Percentiles rank a stretch among this genome's conserved stretches.
These are phyloP conservation scores for Pseudogymnoascus sp. DNA, from an alignment of 2,329 filamentous ascomycete species.

Conservation along the genomic window DNA sequence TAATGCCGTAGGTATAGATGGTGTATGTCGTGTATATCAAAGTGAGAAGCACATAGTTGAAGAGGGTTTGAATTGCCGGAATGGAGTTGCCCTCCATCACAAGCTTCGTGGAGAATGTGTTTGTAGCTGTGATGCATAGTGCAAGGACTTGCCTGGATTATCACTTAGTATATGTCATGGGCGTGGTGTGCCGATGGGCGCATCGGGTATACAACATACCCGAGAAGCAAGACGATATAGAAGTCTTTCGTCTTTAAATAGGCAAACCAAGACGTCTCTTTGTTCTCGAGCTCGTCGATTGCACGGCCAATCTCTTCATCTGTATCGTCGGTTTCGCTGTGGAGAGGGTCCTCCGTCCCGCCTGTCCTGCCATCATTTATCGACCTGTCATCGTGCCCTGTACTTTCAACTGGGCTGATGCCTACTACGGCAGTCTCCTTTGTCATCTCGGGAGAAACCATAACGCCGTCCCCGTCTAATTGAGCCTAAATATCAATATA, in stretches of 20 bases:
- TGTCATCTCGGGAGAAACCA: slow-evolving; percentile 5
- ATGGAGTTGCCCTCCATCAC: slow-evolving; percentile 63
- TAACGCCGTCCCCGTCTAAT: not conserved
- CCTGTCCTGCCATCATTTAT: slow-evolving; percentile 21
- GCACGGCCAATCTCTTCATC: slow-evolving; percentile 35
- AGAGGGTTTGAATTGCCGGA: slow-evolving; percentile 90
- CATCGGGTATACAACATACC: slow-evolving; percentile 38
- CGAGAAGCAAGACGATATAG: slow-evolving; percentile 72
- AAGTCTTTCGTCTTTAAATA: slow-evolving; percentile 83
- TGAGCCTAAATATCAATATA: slow-evolving; percentile 3
- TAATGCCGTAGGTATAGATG: slow-evolving; percentile 69
- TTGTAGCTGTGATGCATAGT: slow-evolving; percentile 85
- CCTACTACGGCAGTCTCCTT: not conserved
- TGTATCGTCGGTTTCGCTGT: slow-evolving; percentile 12
- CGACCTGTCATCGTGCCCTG: not conserved
- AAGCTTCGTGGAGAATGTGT: slow-evolving; percentile 80
- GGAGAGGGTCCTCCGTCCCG: slow-evolving; percentile 22
- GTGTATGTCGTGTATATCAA: slow-evolving; percentile 75
- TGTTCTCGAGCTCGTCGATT: slow-evolving; percentile 47
- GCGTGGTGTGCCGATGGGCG: slow-evolving; percentile 6
- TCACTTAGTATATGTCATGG: not conserved
- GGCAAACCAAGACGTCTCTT: slow-evolving; percentile 53
- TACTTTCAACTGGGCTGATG: not conserved
- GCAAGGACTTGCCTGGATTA: slow-evolving; percentile 62
- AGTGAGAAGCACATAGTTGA: slow-evolving; percentile 84